phyloP scores from a whole-genome alignment of 805 yeast species.

The Isabelozyma heimii region DNA sequence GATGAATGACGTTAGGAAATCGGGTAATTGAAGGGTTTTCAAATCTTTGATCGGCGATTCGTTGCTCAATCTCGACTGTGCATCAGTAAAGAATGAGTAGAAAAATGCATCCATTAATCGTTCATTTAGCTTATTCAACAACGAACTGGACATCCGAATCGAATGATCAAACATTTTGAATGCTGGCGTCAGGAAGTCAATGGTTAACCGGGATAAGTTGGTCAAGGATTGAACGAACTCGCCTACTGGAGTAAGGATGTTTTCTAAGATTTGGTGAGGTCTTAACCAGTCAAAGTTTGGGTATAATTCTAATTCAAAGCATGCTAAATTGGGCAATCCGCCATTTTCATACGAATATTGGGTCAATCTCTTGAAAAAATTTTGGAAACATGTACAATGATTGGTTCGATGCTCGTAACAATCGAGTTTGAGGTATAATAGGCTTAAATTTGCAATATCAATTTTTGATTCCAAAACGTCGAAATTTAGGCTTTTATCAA shows the following conservation, averaged over 20 bases:
- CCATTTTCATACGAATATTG: slow-evolving; percentile 13
- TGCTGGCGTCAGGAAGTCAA: slow-evolving; percentile 34
- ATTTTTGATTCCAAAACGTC: slow-evolving; percentile 17
- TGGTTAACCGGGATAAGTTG: slow-evolving; percentile 19
- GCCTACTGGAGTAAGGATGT: slow-evolving; percentile 29
- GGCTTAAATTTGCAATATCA: slow-evolving; percentile 18
- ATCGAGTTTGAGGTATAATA: slow-evolving; percentile 26
- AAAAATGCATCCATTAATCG: slow-evolving; percentile 36
- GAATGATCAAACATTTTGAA: slow-evolving; percentile 34
- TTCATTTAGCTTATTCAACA: slow-evolving; percentile 31
- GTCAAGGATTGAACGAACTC: slow-evolving; percentile 22
- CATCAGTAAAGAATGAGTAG: slow-evolving; percentile 16
- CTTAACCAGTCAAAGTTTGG: slow-evolving; percentile 35
- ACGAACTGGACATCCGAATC: slow-evolving; percentile 24
- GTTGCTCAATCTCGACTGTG: slow-evolving; percentile 1
- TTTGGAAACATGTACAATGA: slow-evolving; percentile 24
- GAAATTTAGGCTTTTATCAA: slow-evolving; percentile 21
- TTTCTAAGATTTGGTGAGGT: slow-evolving; percentile 31
- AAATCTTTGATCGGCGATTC: slow-evolving; percentile 11
- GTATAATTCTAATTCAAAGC: slow-evolving; percentile 27
- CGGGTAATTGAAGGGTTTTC: slow-evolving; percentile 27
- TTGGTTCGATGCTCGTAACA: slow-evolving; percentile 23
- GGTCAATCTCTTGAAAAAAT: slow-evolving; percentile 25
- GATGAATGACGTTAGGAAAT: slow-evolving; percentile 33
- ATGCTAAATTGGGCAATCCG: slow-evolving; percentile 28